phyloP scores from a whole-genome alignment of 2,329 filamentous ascomycete species.

The Cladophialophora immunda region DNA sequence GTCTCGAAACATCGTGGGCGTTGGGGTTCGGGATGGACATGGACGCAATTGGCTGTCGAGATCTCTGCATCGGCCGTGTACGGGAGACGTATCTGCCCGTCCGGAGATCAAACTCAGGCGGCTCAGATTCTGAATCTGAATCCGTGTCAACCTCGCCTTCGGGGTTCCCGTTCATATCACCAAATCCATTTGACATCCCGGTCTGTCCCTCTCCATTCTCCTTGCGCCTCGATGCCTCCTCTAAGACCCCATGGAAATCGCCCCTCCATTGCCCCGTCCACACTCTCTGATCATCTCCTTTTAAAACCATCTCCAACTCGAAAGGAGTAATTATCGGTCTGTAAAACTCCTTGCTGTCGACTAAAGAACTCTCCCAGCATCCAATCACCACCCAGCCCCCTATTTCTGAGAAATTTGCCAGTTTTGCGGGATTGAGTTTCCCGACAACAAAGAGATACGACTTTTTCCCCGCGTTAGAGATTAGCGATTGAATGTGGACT shows the following conservation, averaged over 20 bases:
- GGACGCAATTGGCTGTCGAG: constrained; percentile 34
- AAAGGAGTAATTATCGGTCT: constrained; percentile 93
- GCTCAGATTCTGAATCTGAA: constrained; percentile 69
- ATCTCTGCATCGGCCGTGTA: constrained; percentile 60
- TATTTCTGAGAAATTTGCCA: constrained; percentile 95
- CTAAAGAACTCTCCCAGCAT: constrained; percentile 94
- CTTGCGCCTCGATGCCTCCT: constrained; percentile 40
- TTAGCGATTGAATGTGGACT: constrained; percentile 74
- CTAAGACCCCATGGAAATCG: constrained; percentile 77
- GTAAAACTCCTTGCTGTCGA: constrained; percentile 90
- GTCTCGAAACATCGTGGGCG: constrained; percentile 28
- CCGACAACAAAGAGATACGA: constrained; percentile 96
- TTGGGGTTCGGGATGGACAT: background rate
- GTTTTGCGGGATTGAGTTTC: constrained; percentile 92
- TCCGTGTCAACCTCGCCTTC: constrained; percentile 53
- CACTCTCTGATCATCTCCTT: constrained; percentile 76
- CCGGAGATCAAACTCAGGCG: constrained; percentile 90
- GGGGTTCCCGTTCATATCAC: constrained; percentile 42
- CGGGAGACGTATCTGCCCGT: constrained; percentile 84
- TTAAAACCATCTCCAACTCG: constrained; percentile 81
- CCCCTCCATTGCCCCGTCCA: constrained; percentile 92
- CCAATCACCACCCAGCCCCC: constrained; percentile 97
- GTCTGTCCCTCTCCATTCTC: background rate
- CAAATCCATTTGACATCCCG: constrained; percentile 27
- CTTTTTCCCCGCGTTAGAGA: constrained; percentile 86